phyloP scores from a whole-genome alignment of 2,329 filamentous ascomycete genomes.

The Cladophialophora carrionii region DNA sequence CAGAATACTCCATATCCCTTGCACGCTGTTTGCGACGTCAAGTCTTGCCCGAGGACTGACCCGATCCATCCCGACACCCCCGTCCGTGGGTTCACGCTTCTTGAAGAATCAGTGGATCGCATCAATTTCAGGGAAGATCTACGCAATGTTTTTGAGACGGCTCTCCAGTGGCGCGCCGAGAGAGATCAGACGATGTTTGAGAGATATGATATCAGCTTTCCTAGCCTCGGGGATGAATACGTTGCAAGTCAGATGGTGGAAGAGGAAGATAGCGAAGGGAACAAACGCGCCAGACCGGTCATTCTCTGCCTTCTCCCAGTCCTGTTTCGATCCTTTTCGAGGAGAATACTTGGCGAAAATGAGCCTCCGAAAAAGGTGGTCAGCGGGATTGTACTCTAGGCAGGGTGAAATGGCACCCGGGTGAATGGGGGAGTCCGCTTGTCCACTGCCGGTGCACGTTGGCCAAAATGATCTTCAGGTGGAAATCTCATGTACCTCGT shows the following conservation, averaged over 20 bases:
- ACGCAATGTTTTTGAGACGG: background rate
- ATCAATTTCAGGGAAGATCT: background rate
- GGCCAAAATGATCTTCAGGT: background rate
- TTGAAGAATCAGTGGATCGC: background rate
- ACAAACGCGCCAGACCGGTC: background rate
- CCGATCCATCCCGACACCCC: background rate
- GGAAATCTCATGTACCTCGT: background rate
- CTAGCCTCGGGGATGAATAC: constrained; percentile 1
- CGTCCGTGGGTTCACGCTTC: background rate
- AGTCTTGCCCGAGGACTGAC: background rate
- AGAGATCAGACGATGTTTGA: background rate
- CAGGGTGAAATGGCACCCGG: background rate
- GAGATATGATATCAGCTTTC: background rate
- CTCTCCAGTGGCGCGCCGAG: background rate
- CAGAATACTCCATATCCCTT: background rate
- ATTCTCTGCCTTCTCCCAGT: background rate
- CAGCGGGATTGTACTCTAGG: background rate
- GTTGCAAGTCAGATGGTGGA: background rate
- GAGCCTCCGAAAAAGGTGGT: background rate
- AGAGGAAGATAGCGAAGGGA: background rate
- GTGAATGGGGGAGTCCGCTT: too few relatives aligned
- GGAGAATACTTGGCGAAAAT: background rate
- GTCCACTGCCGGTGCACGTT: background rate
- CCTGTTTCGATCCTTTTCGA: background rate
- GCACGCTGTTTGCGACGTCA: background rate